Evolutionary conservation across 23 red algal genomes (phyloP), one percentile per base, ranked within the genome.

Genomic region (Gracilaria domingensis): DNA sequence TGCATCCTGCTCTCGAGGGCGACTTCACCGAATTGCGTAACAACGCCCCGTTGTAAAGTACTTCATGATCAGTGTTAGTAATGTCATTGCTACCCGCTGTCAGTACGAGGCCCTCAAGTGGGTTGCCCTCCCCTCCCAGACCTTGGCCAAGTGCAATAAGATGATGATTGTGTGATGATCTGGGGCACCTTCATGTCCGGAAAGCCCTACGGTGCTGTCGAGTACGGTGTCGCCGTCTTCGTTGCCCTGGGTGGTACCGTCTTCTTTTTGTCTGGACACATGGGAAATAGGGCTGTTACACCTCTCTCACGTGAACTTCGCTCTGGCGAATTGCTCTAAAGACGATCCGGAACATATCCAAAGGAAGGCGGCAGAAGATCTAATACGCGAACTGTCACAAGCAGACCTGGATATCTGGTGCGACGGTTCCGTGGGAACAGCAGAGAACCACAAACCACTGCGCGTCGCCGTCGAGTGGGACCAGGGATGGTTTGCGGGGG

Each of bases 141-240:
- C 96, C 29, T 75, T 98, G 34, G 91, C 86, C 57, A 98, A 98
- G 84, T 95, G 96, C 83, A 87, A 81, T 60, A 98, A 98, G 82
- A 98, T 98, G 96, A 95, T 98, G n/a, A n/a, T 49, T 92, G 92
- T 8, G 96, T 98, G 47, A 84, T 98, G 77, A 87, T 98, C 55
- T 98, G 96, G 96, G 95, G 96, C 26, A 88, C 91, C 35, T 45
- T 91, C 55, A 98, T 98, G 82, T 86, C 76, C 24, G 93, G 91
- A 21, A 98, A 98, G 87, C 58, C 45, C 25, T 98, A 98, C 60
- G 73, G 66, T 36, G 24, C 83, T 2, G 76, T 92, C 32, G 96
- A 98, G 40, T 98, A 98, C 47, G 92, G 50, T 38, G 96, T 98
- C 28, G 96, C 92, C 33, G 86, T 94, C 28, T 81, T 85, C 48